A percentile compares a stretch with the other conserved stretches of the same genome.
Conservation (phyloP, 176 grass and related monocot species). For the Miscanthus lutarioriparius region DNA sequence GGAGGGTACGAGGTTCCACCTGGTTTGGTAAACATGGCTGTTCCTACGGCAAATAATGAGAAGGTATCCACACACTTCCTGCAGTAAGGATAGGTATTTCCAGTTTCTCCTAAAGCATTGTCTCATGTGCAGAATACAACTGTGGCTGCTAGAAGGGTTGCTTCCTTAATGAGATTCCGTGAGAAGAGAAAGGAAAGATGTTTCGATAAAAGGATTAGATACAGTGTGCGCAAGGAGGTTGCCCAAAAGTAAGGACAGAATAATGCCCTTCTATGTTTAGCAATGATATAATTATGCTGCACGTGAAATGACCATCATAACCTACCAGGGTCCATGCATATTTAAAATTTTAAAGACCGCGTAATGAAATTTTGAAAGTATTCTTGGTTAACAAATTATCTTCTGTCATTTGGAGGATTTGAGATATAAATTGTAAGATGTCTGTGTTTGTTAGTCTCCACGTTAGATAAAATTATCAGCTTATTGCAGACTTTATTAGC, state of each 20-base stretch:
- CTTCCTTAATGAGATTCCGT: conserved; percentile 73
- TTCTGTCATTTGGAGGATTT: background rate
- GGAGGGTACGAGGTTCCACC: conserved; percentile 66
- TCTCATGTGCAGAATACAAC: conserved; percentile 45
- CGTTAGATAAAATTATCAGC: conserved; percentile 1
- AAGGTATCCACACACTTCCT: conserved; percentile 40
- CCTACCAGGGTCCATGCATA: background rate
- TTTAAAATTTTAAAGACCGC: background rate
- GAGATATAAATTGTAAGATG: conserved; percentile 2
- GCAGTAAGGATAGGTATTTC: background rate
- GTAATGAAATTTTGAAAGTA: background rate
- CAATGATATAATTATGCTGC: background rate
- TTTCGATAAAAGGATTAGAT: conserved; percentile 75
- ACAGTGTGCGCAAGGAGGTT: conserved; percentile 76
- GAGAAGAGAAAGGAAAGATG: conserved; percentile 89
- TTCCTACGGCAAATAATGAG: conserved; percentile 41
- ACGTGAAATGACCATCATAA: background rate
- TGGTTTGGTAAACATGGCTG: conserved; percentile 52
- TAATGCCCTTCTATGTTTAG: conserved; percentile 5
- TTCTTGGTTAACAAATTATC: background rate
- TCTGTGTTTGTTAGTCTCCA: conserved; percentile 24
- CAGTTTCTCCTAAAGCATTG: conserved; percentile 24
- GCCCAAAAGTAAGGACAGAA: conserved; percentile 63
- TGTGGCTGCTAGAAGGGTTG: conserved; percentile 60
- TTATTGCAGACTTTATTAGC: background rate